These are phyloP conservation scores for Lactarius sanguifluus DNA, from an alignment of 768 basidiomycete species.

Conservation along the genomic window DNA sequence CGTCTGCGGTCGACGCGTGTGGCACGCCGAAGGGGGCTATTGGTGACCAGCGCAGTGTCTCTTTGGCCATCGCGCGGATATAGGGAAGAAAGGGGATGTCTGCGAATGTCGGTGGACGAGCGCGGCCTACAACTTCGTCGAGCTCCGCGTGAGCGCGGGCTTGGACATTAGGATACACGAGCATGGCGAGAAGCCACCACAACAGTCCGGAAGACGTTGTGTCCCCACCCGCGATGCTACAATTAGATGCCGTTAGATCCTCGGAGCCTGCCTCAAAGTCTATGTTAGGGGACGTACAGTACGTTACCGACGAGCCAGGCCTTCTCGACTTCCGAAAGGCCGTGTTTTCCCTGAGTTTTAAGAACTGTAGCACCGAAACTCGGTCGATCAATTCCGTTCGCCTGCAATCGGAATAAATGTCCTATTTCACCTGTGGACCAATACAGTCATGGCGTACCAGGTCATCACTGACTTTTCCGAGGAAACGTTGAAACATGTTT, in stretches of 20 bases:
- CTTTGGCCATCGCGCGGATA: conserved; percentile 39
- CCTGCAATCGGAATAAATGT: neutral
- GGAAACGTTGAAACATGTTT: conserved; percentile 16
- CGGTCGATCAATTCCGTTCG: conserved; percentile 8
- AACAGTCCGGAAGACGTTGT: conserved; percentile 30
- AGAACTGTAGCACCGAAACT: conserved; percentile 17
- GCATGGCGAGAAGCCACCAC: conserved; percentile 43
- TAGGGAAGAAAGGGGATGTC: conserved; percentile 40
- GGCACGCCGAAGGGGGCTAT: conserved; percentile 31
- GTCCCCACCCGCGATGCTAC: neutral
- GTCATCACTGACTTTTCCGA: conserved; percentile 5
- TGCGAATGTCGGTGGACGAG: conserved; percentile 39
- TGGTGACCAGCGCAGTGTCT: conserved; percentile 35
- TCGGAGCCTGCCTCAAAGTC: neutral
- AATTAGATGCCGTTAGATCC: neutral
- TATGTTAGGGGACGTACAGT: conserved; percentile 11
- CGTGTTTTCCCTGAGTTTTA: conserved; percentile 2
- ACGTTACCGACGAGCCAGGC: conserved; percentile 26
- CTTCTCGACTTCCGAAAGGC: conserved; percentile 16
- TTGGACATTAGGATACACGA: conserved; percentile 40
- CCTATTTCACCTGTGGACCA: neutral
- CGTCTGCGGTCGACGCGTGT: conserved; percentile 7
- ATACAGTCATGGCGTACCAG: neutral
- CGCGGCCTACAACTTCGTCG: conserved; percentile 38
- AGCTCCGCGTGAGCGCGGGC: conserved; percentile 43